Conservation (phyloP, 2,329 filamentous ascomycete species). For the Aspergillus awamori region DNA sequence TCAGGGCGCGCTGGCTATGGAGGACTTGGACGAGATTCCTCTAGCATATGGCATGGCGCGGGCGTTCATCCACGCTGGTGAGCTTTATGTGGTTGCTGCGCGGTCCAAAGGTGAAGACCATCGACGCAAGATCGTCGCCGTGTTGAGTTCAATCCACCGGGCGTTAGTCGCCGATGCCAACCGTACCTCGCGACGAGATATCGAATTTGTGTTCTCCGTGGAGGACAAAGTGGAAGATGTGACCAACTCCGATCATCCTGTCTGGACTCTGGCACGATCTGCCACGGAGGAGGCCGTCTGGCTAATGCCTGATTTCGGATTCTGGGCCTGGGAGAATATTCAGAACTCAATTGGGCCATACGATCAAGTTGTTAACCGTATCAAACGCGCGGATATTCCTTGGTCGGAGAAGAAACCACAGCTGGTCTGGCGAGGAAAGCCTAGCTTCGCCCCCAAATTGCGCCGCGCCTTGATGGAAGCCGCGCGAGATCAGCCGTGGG, state of each 20-base stretch:
- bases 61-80: conserved; percentile 36
- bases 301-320: conserved; percentile 58
- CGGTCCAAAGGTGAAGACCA: conserved; percentile 41
- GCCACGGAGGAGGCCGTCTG: conserved; percentile 48
- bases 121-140: conserved; percentile 43
- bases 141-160: conserved; percentile 53
- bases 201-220: conserved; percentile 52
- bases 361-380: conserved; percentile 39
- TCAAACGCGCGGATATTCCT: conserved; percentile 30
- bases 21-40: conserved; percentile 33
- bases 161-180: conserved; percentile 47
- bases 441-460: conserved; percentile 45
- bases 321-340: conserved; percentile 52
- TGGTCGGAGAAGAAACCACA: conserved; percentile 45
- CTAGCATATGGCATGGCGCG: conserved; percentile 39
- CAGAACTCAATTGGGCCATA: conserved; percentile 40
- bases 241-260: conserved; percentile 35
- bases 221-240: conserved; percentile 50
- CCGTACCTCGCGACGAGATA: conserved; percentile 40
- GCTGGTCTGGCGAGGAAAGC: conserved; percentile 55
- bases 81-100: conserved; percentile 36
- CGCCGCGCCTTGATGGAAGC: conserved; percentile 45
- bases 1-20: conserved; percentile 28
- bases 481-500: conserved; percentile 48
- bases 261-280: conserved; percentile 50